Base-by-base conservation (phyloP, 2,329 filamentous ascomycete species). In the Dichotomopilus funicola region DNA sequence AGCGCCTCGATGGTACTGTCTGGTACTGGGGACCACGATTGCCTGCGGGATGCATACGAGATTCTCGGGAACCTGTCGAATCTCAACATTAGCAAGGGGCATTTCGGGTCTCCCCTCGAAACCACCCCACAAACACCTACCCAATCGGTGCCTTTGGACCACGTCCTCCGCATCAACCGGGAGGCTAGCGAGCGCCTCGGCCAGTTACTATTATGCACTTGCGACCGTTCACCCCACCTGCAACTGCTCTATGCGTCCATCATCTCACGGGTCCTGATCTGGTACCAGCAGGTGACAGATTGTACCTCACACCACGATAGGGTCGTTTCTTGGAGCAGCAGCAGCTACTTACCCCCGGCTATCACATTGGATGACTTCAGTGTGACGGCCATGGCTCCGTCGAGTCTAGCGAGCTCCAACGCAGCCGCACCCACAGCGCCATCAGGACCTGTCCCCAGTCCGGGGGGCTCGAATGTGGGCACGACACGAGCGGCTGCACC, bases 141-240 rank as follows among this genome's bases (percentile, higher is more conserved):
- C 13, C n/a, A 33, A 8, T 31, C 13, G 8, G 43, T 45, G 43
- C 43, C 43, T 9, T 31, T 47, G 7, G 45, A 47, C 33, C 45
- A 47, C 45, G 11, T 49, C 7, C 47, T 49, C 10, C 47, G 37
- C 13, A 11, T 49, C 35, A 50, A 42, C 38, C 37, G 38, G 2
- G 31, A 50, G 11, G 37, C 38, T 6, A 35, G 19, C 37, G 48
- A 34, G 27, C 37, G 27, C 5, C 48, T 50, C 37, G n/a, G 27
- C 11, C 11, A 27, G 19, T 38, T 50, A 6, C 38, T 50, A 27
- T 6, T 5, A 5, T 50, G 48, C 31, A 13, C 37, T 72, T 50
- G 48, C 27, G 10, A 19, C 9, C 0, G 67, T 76, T 2, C 63
- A 66, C 10, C 75, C 75, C 57, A 77, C 27, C 19, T 41, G 4